Evolutionary conservation across 805 yeast genomes (phyloP).

Genomic region (Lipomyces japonicus): DNA sequence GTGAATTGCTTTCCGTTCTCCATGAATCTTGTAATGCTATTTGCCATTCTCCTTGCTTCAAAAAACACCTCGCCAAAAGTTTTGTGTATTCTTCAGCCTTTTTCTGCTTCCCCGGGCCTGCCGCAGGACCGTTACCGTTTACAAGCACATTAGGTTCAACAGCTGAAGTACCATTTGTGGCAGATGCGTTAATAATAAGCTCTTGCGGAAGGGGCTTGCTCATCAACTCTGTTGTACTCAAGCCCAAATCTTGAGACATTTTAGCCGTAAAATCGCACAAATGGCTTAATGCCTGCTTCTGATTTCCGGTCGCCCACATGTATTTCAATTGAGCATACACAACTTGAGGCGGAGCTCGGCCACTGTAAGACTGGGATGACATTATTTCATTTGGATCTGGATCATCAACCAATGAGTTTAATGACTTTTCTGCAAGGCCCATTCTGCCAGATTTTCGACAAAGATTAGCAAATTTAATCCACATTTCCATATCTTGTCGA

Average conservation of each 20-base stretch:
- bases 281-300: constrained; percentile 78
- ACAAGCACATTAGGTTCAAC: background rate
- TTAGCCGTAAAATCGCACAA: constrained; percentile 86
- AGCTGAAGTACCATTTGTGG: constrained; percentile 16
- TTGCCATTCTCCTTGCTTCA: constrained; percentile 99
- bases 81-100: constrained; percentile 80
- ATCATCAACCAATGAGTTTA: constrained; percentile 72
- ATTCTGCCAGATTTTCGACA: constrained; percentile 92
- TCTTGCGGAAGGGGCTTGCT: constrained; percentile 68
- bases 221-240: constrained; percentile 72
- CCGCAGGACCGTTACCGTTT: background rate
- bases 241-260: constrained; percentile 82
- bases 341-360: constrained; percentile 92
- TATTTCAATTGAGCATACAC: constrained; percentile 95
- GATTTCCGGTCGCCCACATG: constrained; percentile 94
- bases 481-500: constrained; percentile 92
- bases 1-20: constrained; percentile 64
- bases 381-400: constrained; percentile 36
- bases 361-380: constrained; percentile 41
- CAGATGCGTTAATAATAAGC: constrained; percentile 28
- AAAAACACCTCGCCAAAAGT: constrained; percentile 84
- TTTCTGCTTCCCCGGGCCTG: constrained; percentile 30
- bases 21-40: constrained; percentile 74
- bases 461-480: constrained; percentile 96
- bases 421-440: constrained; percentile 87